phyloP scores from a whole-genome alignment of 2,329 filamentous ascomycete species.

The Penicillium sp. region DNA sequence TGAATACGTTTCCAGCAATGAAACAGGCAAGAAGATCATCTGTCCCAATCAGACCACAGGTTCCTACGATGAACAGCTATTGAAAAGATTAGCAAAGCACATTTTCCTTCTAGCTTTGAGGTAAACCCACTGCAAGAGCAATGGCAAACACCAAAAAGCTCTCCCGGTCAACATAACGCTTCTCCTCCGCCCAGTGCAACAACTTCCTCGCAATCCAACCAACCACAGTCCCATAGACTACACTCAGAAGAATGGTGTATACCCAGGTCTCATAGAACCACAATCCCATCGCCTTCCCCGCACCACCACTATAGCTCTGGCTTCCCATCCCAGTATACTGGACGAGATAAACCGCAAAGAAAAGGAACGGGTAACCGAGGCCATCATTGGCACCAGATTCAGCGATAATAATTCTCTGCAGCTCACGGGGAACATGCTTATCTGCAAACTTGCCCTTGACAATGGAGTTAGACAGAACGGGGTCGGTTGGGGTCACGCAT shows the following conservation, averaged over 20 bases:
- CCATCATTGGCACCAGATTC: constrained; percentile 91
- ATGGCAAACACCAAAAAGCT: constrained; percentile 86
- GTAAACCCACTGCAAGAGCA: constrained; percentile 64
- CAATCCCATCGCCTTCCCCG: constrained; percentile 65
- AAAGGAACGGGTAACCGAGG: constrained; percentile 83
- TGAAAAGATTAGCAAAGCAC: constrained; percentile 5
- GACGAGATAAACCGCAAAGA: constrained; percentile 78
- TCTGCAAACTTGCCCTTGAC: constrained; percentile 94
- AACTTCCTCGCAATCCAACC: constrained; percentile 80
- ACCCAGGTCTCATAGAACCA: constrained; percentile 87
- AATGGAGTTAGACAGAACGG: constrained; percentile 81
- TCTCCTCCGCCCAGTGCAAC: constrained; percentile 79
- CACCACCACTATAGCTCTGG: constrained; percentile 56
- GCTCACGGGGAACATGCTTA: constrained; percentile 75
- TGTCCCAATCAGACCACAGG: constrained; percentile 80
- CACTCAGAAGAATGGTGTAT: constrained; percentile 76
- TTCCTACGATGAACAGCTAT: constrained; percentile 77
- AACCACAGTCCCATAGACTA: constrained; percentile 72
- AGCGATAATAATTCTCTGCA: constrained; percentile 77
- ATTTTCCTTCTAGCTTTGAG: neutral
- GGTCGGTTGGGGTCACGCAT: constrained; percentile 90
- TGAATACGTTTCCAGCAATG: constrained; percentile 85
- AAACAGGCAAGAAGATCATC: constrained; percentile 92
- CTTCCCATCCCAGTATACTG: constrained; percentile 66
- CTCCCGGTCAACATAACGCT: constrained; percentile 78